phyloP scores from a whole-genome alignment of 371 early-diverging fungal species.

The Mortierella sp. region DNA sequence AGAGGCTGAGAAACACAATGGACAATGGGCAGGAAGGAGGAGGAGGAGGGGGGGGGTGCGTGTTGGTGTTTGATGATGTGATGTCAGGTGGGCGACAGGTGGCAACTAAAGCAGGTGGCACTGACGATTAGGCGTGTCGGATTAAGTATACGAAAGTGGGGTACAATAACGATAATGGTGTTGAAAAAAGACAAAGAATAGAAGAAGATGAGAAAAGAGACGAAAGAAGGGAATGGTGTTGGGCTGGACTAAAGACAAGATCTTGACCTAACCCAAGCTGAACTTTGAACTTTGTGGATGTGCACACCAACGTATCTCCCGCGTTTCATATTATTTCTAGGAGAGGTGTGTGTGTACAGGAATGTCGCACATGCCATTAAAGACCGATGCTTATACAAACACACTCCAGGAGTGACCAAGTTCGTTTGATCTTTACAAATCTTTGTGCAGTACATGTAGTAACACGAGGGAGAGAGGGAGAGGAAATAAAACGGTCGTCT shows the following conservation, averaged over 20 bases:
- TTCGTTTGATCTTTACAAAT: conserved; percentile 1
- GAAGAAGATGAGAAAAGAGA: neutral
- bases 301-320: conserved; percentile 14
- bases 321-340: conserved; percentile 28
- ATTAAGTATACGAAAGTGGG: neutral
- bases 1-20: neutral
- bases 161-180: too few relatives aligned
- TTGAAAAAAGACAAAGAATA: neutral
- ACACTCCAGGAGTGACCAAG: conserved; percentile 10
- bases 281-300: neutral
- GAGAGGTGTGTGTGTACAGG: conserved; percentile 3
- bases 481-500: conserved; percentile 4
- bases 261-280: neutral
- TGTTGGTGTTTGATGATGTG: neutral
- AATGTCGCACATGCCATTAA: conserved; percentile 4
- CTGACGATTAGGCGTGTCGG: neutral
- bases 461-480: neutral
- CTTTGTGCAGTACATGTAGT: neutral
- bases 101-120: neutral
- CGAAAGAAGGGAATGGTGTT: neutral
- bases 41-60: neutral
- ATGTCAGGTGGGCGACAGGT: neutral
- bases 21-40: neutral
- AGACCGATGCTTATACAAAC: neutral
- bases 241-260: neutral